Conservation (phyloP, 1,139 yeast species). For the Nakaseomyces nivariensis region DNA sequence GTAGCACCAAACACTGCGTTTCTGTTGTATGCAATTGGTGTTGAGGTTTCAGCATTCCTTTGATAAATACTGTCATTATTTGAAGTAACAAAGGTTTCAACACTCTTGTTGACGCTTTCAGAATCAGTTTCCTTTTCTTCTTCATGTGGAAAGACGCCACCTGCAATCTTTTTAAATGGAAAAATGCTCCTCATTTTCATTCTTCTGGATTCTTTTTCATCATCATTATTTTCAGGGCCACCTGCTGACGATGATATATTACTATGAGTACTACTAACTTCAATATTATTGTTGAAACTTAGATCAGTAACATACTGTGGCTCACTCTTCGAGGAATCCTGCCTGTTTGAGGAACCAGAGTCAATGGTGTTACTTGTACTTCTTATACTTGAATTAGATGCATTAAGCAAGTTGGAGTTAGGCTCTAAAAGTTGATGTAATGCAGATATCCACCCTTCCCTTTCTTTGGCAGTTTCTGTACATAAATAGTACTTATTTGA, state of each 20-base stretch:
- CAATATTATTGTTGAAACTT: constrained; percentile 5
- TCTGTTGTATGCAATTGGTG: background rate
- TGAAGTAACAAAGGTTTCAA: constrained; percentile 7
- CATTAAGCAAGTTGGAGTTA: background rate
- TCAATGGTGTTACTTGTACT: background rate
- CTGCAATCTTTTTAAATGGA: constrained; percentile 39
- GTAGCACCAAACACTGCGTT: constrained; percentile 56
- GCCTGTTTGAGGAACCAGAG: constrained; percentile 1
- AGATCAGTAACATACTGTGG: constrained; percentile 16
- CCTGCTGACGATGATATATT: constrained; percentile 14
- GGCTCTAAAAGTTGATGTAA: constrained; percentile 38
- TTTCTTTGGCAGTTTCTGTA: constrained; percentile 71
- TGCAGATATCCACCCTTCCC: constrained; percentile 68
- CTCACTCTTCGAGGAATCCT: constrained; percentile 8
- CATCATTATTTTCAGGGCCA: constrained; percentile 16
- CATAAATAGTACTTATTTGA: constrained; percentile 63
- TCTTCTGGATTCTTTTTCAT: constrained; percentile 35
- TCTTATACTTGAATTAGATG: constrained; percentile 1
- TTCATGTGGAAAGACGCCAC: background rate
- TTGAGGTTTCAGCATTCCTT: constrained; percentile 8
- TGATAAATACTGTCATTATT: constrained; percentile 14
- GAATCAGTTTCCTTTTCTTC: background rate
- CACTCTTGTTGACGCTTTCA: background rate
- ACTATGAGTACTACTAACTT: constrained; percentile 5
- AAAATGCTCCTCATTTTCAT: constrained; percentile 49